Conservation (phyloP, 2,329 filamentous ascomycete species). For the Pestalotiopsis sp. region DNA sequence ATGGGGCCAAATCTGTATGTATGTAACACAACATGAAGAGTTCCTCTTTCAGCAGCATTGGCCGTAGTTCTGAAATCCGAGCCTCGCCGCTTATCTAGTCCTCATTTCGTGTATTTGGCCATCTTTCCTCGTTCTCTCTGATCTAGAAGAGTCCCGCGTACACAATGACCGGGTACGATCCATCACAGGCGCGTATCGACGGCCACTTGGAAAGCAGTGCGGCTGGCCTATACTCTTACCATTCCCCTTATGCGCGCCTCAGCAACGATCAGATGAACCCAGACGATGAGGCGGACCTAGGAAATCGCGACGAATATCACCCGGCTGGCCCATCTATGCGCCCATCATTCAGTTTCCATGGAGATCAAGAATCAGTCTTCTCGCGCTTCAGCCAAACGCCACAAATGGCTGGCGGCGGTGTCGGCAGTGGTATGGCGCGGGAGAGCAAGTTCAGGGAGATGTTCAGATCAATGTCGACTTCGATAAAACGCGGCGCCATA, state of each 20-base stretch:
- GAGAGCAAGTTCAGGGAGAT: constrained; percentile 7
- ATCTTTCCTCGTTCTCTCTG: background rate
- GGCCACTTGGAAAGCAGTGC: background rate
- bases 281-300: constrained; percentile 6
- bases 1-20: background rate
- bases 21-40: background rate
- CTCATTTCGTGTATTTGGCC: background rate
- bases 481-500: background rate
- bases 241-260: background rate
- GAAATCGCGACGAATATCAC: background rate
- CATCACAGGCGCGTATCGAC: background rate
- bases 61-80: background rate
- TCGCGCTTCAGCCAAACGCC: background rate
- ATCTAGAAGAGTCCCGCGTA: background rate
- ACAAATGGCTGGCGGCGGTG: no score
- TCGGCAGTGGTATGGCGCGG: background rate
- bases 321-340: background rate
- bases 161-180: background rate
- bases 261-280: background rate
- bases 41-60: background rate
- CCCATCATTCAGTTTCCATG: background rate
- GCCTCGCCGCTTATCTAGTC: background rate
- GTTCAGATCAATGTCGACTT: constrained; percentile 1
- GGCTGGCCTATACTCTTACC: background rate
- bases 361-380: background rate